Conservation (phyloP, 2,329 filamentous ascomycete genomes). For the Mycogone perniciosa region DNA sequence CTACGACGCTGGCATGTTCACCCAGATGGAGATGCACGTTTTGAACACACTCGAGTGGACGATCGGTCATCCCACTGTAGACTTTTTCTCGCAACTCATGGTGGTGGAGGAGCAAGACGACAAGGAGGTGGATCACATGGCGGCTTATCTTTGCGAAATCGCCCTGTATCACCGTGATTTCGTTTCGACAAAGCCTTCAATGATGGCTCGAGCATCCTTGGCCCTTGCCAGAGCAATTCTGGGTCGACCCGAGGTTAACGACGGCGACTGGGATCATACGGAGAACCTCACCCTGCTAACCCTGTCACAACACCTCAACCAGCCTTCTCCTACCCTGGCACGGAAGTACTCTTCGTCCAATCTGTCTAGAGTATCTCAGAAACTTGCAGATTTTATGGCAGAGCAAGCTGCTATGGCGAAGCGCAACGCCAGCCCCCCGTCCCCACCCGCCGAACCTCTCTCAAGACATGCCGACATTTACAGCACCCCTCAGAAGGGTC, state of each 20-base stretch:
- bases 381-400: slow-evolving; percentile 52
- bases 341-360: slow-evolving; percentile 53
- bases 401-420: slow-evolving; percentile 52
- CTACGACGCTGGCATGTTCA: slow-evolving; percentile 99
- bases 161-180: slow-evolving; percentile 96
- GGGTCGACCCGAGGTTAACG: slow-evolving; percentile 67
- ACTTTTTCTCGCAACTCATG: slow-evolving; percentile 86
- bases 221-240: slow-evolving; percentile 83
- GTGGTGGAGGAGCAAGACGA: slow-evolving; percentile 73
- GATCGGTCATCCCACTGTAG: slow-evolving; percentile 91
- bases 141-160: slow-evolving; percentile 89
- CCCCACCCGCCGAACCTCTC: slow-evolving; percentile 49
- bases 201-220: slow-evolving; percentile 81
- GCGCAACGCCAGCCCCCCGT: slow-evolving; percentile 46
- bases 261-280: slow-evolving; percentile 69
- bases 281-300: slow-evolving; percentile 61
- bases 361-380: slow-evolving; percentile 48
- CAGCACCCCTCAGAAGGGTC: slow-evolving; percentile 73
- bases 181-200: slow-evolving; percentile 83
- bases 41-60: slow-evolving; percentile 95
- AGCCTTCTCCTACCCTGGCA: slow-evolving; percentile 51
- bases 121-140: slow-evolving; percentile 88
- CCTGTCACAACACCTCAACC: slow-evolving; percentile 53
- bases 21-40: slow-evolving; percentile 99
- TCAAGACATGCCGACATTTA: slow-evolving; percentile 56